Base-by-base conservation (phyloP, 768 basidiomycete species). In the Naganishia vaughanmartiniae region DNA sequence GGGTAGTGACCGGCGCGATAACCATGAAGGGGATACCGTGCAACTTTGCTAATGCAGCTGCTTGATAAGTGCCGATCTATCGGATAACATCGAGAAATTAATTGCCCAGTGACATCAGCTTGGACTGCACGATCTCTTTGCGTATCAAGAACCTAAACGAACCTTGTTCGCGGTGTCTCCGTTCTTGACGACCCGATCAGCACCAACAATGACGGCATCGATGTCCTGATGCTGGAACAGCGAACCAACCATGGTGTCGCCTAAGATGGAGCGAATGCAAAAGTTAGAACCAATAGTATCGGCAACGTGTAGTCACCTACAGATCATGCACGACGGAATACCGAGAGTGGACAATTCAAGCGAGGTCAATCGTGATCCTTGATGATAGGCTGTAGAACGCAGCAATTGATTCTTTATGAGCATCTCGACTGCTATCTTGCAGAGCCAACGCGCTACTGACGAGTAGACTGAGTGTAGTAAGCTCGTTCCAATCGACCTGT, bases 131-230 rank as follows among this genome's bases (percentile, higher is more conserved):
- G 36, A 42, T 31, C 26, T 11, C 48, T 28, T n/a, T 36, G 56
- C 28, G 1, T n/a, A 19, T 55, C 7, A 33, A 24, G 34, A 28
- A n/a, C 15, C 15, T 2, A 26, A 12, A 75, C 81, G 31, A 69
- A 86, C 87, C 84, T 98, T 98, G 85, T 98, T 98, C 19, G 95
- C 95, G 0, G 95, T 97, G 82, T 97, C 95, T 4, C 95, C 95
- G 76, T 98, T 97, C 78, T 83, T 86, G 1, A 92, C 91, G 74
- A 98, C 88, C 70, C 93, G 84, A 78, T 94, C 92, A 19, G 92
- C 91, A 46, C 92, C 92, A 45, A 93, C 92, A 66, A 85, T 91
- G 67, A 93, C 87, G 31, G 88, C 91, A 76, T 93, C 90, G 65
- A 94, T 91, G 77, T 90, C 85, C 78, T 93, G 87, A 77, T 94